Conservation (phyloP, 805 yeast genomes). For the Zygosaccharomyces lentus region DNA sequence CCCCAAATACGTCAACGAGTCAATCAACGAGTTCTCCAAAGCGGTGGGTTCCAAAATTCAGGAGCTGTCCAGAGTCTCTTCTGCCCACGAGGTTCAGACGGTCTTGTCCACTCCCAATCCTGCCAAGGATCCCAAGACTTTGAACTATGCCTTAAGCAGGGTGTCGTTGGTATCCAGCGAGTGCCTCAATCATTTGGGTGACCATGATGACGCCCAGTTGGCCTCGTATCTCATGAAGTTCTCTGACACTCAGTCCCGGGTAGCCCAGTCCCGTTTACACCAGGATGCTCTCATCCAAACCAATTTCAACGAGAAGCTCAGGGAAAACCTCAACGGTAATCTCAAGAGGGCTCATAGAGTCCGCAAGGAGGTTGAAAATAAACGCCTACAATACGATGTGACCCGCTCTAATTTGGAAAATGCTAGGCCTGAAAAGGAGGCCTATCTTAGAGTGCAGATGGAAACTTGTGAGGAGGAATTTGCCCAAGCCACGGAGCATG, state of each 20-base stretch:
- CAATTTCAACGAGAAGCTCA: conserved; percentile 64
- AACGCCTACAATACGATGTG: conserved; percentile 74
- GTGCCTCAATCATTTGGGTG: conserved; percentile 32
- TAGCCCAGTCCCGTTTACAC: conserved; percentile 77
- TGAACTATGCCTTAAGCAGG: conserved; percentile 75
- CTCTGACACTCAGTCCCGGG: conserved; percentile 64
- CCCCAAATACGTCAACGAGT: conserved; percentile 68
- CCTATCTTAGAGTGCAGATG: conserved; percentile 68
- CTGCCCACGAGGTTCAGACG: conserved; percentile 80
- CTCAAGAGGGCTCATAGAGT: conserved; percentile 61
- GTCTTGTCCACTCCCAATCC: conserved; percentile 50
- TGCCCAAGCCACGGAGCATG: conserved; percentile 85
- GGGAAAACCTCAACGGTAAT: conserved; percentile 55
- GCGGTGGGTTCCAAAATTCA: conserved; percentile 58
- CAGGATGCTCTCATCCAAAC: conserved; percentile 72
- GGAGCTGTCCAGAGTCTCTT: conserved; percentile 64
- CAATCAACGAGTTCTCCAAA: conserved; percentile 69
- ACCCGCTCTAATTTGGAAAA: conserved; percentile 54
- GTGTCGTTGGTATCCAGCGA: conserved; percentile 52
- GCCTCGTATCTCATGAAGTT: conserved; percentile 61
- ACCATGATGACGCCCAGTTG: conserved; percentile 46
- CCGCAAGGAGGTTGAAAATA: conserved; percentile 70
- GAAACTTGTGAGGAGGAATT: conserved; percentile 86
- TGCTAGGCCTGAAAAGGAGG: conserved; percentile 61
- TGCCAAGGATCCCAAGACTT: conserved; percentile 60